Base-by-base conservation (phyloP, 805 yeast genomes). In the Candida ascalaphidarum region DNA sequence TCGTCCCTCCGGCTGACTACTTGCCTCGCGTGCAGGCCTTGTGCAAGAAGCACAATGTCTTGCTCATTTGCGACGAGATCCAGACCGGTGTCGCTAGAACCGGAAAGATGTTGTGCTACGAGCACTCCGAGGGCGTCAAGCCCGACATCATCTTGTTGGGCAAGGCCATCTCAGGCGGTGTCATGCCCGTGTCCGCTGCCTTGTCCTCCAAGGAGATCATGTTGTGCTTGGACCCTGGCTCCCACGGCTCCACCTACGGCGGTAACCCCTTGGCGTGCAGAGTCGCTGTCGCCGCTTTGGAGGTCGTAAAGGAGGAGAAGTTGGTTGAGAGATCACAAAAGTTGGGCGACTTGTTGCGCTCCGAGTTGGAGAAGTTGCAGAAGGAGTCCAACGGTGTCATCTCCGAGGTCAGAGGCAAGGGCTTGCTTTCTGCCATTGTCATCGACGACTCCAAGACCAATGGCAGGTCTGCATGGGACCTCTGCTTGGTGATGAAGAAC, bases 11-110 rank as follows among this genome's bases (percentile, higher is more conserved):
- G 40, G 61, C 53, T 27, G 94, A 74, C 45, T 89, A 88, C 63
- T 70, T 89, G 41, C 58, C 76, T 29, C 62, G 67, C 44, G 95
- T 88, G 18, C 72, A 73, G 41, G 76, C 60, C 30, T 66, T 85
- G 37, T 85, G 96, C 65, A 74, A 74, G 46, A 61, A 85, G 58
- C 68, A 88, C 69, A 86, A 89, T 47, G 88, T 84, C 19, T 65
- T 89, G 52, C 72, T 89, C 46, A 88, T 89, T 58, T 85, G 95
- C 51, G 97, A 89, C 55, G 97, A 89, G 67, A 85, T 89, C 52
- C 97, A 89, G 65, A 88, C 97, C 15, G 97, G 97, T 59, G 75
- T 89, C 53, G 97, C 94, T 27, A 80, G 97, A 70, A 89, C 97
- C 17, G 97, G 97, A 50, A 83, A 82, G 64, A 68, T 89, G 71